Evolutionary conservation across 2,329 filamentous ascomycete genomes (phyloP).

Genomic region (Lasiodiplodia hormozganensis): DNA sequence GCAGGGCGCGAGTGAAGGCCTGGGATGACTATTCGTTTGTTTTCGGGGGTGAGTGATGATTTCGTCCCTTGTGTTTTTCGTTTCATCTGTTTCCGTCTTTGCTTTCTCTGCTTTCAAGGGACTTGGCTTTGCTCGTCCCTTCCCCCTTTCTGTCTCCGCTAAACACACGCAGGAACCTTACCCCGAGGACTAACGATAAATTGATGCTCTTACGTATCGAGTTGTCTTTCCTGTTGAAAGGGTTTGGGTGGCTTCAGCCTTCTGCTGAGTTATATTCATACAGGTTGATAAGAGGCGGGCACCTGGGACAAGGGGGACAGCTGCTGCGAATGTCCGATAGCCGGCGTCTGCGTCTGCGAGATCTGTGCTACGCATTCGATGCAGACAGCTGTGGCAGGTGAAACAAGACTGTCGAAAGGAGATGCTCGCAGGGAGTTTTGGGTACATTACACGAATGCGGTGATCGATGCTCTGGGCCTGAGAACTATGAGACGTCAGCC

Average conservation of each 20-base stretch:
- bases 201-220: background rate
- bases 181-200: background rate
- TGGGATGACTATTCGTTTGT: background rate
- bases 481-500: background rate
- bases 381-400: background rate
- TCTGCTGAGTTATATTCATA: background rate
- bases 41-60: too few relatives aligned
- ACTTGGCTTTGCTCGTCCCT: too few relatives aligned
- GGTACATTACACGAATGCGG: conserved; percentile 2
- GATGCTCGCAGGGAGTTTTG: background rate
- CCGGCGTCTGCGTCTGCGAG: conserved; percentile 3
- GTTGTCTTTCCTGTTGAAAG: background rate
- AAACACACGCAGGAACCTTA: background rate
- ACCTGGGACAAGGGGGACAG: background rate
- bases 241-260: background rate
- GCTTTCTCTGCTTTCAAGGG: background rate
- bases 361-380: conserved; percentile 6
- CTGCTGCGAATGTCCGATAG: background rate
- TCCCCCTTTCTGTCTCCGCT: background rate
- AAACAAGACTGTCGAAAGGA: background rate
- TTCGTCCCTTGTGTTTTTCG: too few relatives aligned
- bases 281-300: background rate
- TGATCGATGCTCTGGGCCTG: background rate
- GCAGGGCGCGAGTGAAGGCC: background rate
- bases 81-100: background rate